A percentile compares a stretch with the other conserved stretches of the same genome.
phyloP scores from a whole-genome alignment of 2,329 filamentous ascomycete genomes.

The Fusarium longipes region DNA sequence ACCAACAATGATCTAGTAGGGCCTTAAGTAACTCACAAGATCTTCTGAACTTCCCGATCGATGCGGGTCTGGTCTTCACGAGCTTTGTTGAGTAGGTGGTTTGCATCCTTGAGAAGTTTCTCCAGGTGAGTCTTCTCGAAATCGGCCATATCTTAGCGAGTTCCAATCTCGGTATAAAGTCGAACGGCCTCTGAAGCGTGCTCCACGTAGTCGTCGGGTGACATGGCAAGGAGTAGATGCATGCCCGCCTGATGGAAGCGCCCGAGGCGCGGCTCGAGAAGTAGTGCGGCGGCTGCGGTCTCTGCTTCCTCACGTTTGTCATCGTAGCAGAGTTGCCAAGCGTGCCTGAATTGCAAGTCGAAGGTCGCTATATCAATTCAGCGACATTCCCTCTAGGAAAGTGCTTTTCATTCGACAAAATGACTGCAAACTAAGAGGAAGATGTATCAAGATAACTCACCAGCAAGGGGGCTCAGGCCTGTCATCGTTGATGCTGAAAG shows the following conservation, averaged over 20 bases:
- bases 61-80: not conserved
- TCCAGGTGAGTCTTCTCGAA: not conserved
- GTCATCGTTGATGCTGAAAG: not conserved
- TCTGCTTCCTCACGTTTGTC: not conserved
- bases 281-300: not conserved
- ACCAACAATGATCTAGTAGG: too few species aligned
- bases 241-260: not conserved
- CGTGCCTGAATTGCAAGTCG: not conserved
- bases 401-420: too few species aligned
- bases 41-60: not conserved
- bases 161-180: not conserved
- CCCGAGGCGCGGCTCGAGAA: not conserved
- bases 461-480: not conserved
- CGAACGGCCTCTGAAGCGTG: not conserved
- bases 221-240: not conserved
- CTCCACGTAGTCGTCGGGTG: not conserved
- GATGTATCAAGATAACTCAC: not conserved
- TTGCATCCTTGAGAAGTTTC: not conserved
- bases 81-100: not conserved
- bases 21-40: not conserved
- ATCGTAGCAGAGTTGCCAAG: not conserved
- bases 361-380: not conserved
- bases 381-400: too few species aligned
- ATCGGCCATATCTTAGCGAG: not conserved
- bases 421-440: not conserved